phyloP scores from a whole-genome alignment of 2,329 filamentous ascomycete genomes.

The Colletotrichum noveboracense region DNA sequence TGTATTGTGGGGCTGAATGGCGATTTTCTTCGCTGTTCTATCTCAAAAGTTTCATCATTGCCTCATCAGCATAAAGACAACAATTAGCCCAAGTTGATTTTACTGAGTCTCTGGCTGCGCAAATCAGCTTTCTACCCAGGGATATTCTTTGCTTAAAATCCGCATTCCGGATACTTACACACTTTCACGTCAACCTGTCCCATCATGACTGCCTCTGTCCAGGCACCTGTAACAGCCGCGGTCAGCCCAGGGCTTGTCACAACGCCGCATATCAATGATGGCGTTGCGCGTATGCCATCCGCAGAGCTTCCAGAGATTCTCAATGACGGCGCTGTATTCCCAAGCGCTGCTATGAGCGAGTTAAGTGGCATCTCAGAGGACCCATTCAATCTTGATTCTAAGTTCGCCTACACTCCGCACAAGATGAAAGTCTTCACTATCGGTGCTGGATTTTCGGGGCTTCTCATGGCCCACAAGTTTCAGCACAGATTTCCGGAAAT shows the following conservation, averaged over 20 bases:
- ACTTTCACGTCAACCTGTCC: background rate
- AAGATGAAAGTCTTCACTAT: slow-evolving; percentile 38
- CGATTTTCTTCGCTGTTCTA: background rate
- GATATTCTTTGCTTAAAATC: background rate
- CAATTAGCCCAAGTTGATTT: background rate
- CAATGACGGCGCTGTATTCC: background rate
- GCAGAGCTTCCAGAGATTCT: slow-evolving; percentile 6
- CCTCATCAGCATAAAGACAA: background rate
- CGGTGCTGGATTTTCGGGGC: slow-evolving; percentile 36
- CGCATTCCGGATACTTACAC: background rate
- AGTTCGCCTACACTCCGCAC: slow-evolving; percentile 31
- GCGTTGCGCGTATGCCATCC: background rate
- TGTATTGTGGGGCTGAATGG: background rate
- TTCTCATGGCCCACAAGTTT: slow-evolving; percentile 39
- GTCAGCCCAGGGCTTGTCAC: background rate
- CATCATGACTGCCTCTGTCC: slow-evolving; percentile 14
- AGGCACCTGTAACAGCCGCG: background rate
- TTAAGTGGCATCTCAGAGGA: slow-evolving; percentile 23
- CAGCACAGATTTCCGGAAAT: slow-evolving; percentile 38
- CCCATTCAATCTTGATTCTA: slow-evolving; percentile 29
- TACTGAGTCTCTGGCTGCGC: background rate
- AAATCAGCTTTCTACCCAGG: background rate
- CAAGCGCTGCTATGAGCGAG: background rate
- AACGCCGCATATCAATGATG: background rate
- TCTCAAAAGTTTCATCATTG: background rate